Conservation (phyloP, 441 rosid species). For the Francoa sonchifolia region DNA sequence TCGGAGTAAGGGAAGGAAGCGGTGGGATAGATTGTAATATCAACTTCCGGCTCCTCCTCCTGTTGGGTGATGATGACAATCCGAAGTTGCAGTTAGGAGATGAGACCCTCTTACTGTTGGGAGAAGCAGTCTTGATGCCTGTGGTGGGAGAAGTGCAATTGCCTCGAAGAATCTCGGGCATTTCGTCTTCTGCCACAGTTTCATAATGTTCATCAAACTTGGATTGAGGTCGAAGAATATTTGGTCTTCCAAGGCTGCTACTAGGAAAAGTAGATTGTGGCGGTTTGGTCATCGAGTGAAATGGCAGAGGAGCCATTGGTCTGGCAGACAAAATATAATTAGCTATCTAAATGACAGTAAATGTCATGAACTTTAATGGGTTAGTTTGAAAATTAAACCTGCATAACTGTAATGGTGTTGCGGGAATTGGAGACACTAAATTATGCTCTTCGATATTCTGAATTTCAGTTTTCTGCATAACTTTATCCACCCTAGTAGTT, state of each 20-base stretch:
- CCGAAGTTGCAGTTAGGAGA: constrained; percentile 54
- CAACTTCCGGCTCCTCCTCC: constrained; percentile 65
- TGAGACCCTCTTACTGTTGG: constrained; percentile 93
- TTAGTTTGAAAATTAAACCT: constrained; percentile 28
- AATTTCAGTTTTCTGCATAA: constrained; percentile 28
- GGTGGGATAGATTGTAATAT: constrained; percentile 80
- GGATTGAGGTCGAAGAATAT: constrained; percentile 25
- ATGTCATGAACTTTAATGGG: constrained; percentile 6
- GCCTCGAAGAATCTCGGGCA: constrained; percentile 53
- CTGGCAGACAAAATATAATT: constrained; percentile 24
- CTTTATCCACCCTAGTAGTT: constrained; percentile 27
- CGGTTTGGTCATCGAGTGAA: constrained; percentile 47
- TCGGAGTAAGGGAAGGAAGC: constrained; percentile 66
- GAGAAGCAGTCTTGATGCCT: constrained; percentile 54
- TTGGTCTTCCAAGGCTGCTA: constrained; percentile 33
- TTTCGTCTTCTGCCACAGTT: constrained; percentile 34
- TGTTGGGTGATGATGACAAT: constrained; percentile 51
- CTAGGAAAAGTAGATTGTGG: constrained; percentile 45
- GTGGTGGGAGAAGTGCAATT: constrained; percentile 25
- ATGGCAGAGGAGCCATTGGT: constrained; percentile 49
- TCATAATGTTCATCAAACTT: constrained; percentile 40
- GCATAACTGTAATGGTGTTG: constrained; percentile 54
- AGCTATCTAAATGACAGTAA: constrained; percentile 3
- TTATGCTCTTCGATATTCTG: constrained; percentile 46
- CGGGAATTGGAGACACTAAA: constrained; percentile 39